Conservation (phyloP, 2,329 filamentous ascomycete species). For the Pyrenochaeta sp. region DNA sequence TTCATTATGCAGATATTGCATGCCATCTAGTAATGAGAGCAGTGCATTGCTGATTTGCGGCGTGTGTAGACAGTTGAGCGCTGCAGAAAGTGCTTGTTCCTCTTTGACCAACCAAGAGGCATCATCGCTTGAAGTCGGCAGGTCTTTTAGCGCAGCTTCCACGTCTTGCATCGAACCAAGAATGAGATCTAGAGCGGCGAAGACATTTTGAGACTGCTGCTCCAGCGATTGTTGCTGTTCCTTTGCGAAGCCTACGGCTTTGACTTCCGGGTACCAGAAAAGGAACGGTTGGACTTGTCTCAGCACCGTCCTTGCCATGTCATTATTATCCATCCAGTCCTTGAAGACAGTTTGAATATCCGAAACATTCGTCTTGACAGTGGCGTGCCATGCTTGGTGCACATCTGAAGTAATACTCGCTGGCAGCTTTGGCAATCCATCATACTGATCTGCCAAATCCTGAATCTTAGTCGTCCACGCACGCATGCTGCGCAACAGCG, state of each 20-base stretch:
- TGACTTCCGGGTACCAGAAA: constrained; percentile 24
- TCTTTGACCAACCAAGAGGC: constrained; percentile 68
- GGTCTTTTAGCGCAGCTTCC: constrained; percentile 61
- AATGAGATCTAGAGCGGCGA: constrained; percentile 74
- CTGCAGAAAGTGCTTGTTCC: constrained; percentile 41
- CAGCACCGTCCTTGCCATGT: constrained; percentile 50
- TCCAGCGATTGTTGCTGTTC: constrained; percentile 30
- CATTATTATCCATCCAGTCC: constrained; percentile 27
- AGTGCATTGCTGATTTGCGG: constrained; percentile 61
- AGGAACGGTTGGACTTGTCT: constrained; percentile 73
- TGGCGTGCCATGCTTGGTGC: constrained; percentile 20
- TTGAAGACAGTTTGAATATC: constrained; percentile 26
- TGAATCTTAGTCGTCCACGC: constrained; percentile 30
- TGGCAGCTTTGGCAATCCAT: constrained; percentile 35
- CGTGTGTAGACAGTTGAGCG: constrained; percentile 67
- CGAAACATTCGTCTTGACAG: constrained; percentile 16
- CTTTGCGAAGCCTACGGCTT: constrained; percentile 1
- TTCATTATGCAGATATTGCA: constrained; percentile 54
- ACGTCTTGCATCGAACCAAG: constrained; percentile 81
- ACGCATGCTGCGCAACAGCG: constrained; percentile 31
- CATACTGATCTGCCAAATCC: constrained; percentile 21
- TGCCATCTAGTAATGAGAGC: constrained; percentile 52
- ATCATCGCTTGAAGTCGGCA: constrained; percentile 68
- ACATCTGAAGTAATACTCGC: constrained; percentile 31
- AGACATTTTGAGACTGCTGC: constrained; percentile 65